Percentiles rank a stretch among this genome's conserved stretches.
phyloP scores from a whole-genome alignment of 148 eudicot genomes.

The Vaccinium vitisidaea region DNA sequence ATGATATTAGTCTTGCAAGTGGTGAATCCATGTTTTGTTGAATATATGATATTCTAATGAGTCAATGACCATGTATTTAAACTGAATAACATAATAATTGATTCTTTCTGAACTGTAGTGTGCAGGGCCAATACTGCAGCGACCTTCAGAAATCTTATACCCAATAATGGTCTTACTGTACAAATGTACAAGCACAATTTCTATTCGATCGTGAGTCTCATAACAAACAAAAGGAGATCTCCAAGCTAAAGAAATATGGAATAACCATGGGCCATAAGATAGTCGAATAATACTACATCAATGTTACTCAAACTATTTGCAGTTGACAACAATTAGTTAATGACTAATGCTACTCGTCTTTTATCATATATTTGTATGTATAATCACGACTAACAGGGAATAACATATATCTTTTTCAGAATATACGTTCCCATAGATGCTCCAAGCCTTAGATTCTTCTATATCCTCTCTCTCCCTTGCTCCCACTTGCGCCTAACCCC shows the following conservation, averaged over 20 bases:
- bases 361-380: not conserved
- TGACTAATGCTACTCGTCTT: not conserved
- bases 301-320: not conserved
- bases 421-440: not conserved
- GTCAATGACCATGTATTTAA: not conserved
- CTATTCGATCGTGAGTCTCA: not conserved
- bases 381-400: not conserved
- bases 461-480: not conserved
- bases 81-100: not conserved
- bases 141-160: not conserved
- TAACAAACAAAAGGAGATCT: not conserved
- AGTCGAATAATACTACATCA: not conserved
- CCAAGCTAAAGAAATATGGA: not conserved
- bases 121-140: not conserved
- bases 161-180: not conserved
- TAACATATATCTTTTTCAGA: not conserved
- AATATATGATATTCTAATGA: not conserved
- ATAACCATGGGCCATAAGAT: not conserved
- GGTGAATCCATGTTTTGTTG: not conserved
- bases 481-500: not conserved
- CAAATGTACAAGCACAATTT: not conserved
- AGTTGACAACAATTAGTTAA: not conserved
- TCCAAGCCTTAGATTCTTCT: not conserved
- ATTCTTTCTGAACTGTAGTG: not conserved
- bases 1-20: not conserved